A percentile compares a stretch with the other conserved stretches of the same genome.
Evolutionary conservation across 169 alveolate genomes (phyloP).

Genomic region (Plasmodium chabaudi): DNA sequence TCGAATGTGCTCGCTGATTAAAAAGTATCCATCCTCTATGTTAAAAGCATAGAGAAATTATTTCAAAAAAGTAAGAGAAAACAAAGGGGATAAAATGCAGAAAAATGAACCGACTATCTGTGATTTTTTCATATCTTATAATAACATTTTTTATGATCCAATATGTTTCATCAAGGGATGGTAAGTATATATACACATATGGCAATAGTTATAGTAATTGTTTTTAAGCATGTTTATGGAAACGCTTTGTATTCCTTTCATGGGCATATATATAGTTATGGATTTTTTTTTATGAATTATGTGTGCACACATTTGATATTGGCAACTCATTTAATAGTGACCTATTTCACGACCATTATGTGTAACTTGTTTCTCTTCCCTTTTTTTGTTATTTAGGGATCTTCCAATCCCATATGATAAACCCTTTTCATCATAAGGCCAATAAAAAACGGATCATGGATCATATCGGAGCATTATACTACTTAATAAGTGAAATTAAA

Average conservation of each 20-base stretch:
- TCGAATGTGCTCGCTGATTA: no score
- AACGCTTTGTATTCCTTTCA: no score
- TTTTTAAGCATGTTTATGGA: background rate
- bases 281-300: background rate
- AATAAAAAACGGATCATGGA: constrained; percentile 43
- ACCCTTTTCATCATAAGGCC: constrained; percentile 39
- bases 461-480: constrained; percentile 9
- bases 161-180: background rate
- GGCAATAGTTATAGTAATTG: background rate
- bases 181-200: background rate
- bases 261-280: background rate
- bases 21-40: no score
- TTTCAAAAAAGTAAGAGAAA: no score
- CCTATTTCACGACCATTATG: no score
- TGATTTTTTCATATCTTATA: background rate
- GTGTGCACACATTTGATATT: background rate
- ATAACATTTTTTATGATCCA: background rate
- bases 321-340: no score
- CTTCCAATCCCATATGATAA: constrained; percentile 30
- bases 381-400: constrained; percentile 1
- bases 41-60: no score
- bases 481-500: constrained; percentile 18
- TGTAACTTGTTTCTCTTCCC: background rate
- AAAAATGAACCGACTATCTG: background rate
- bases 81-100: no score